Base-by-base conservation (phyloP, 495 filamentous ascomycete genomes). In the Penicillium subrubescens region DNA sequence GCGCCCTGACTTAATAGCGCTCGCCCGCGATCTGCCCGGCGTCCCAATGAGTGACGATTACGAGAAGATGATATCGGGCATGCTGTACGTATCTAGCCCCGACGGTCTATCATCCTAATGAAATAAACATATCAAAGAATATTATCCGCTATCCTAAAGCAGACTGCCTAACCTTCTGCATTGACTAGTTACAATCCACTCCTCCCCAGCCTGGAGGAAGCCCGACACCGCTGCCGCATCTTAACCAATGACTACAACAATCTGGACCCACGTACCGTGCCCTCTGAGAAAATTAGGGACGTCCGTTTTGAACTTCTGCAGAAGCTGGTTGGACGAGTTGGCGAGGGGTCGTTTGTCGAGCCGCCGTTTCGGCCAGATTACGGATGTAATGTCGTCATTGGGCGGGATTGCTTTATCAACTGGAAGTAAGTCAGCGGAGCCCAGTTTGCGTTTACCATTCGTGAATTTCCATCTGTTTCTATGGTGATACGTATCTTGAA, bases 11-110 rank as follows among this genome's bases (percentile, higher is more conserved):
- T 71, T 79, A 19, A 77, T 87, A 53, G 77, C 74, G 41, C 64
- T 78, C 31, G 79, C 84, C 19, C 79, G 71, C 33, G 66, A 57
- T 17, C 70, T 86, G 8, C 58, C 70, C 41, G 64, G 80, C 34
- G 68, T 81, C 0, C 79, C 79, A 3, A 75, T 78, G 76, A 77
- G 82, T 55, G 79, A 83, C 12, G 79, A 85, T 46, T 84, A 83
- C 57, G 83, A 84, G 66, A 77, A 79, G 19, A 86, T 86, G 83
- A 81, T 85, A 41, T 84, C 82, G 0, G 82, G 83, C 2, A 83
- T 84, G 82, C 67, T 82, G 81, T 48, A 48, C 43, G 43, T 83
- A 68, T 72, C 68, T 3, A 2, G 8, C 23, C 34, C 34, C 11
- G 15, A 8, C 15, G 35, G 14, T 8, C 27, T 44, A 43, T 25